Conservation (phyloP, 2,329 filamentous ascomycete genomes). For the Diaporthe vaccinii region DNA sequence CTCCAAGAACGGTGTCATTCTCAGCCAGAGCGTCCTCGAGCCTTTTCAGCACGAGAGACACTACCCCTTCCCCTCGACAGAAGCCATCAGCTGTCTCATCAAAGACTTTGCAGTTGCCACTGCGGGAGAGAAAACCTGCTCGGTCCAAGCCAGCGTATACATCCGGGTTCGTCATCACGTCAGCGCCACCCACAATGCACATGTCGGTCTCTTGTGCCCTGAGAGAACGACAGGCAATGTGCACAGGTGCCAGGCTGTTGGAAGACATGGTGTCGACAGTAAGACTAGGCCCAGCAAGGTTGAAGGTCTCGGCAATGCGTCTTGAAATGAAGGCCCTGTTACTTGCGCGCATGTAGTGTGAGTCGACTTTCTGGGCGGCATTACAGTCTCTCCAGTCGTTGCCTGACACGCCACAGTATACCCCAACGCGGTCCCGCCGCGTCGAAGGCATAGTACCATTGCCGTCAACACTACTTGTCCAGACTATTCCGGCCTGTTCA, state of each 20-base stretch:
- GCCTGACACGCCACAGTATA: constrained; percentile 75
- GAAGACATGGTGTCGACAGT: constrained; percentile 57
- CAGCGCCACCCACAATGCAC: constrained; percentile 72
- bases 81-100: constrained; percentile 59
- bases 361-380: constrained; percentile 52
- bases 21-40: constrained; percentile 61
- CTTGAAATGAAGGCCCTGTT: constrained; percentile 48
- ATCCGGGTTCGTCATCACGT: constrained; percentile 74
- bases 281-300: constrained; percentile 49
- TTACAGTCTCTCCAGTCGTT: constrained; percentile 69
- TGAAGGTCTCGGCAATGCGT: constrained; percentile 54
- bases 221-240: constrained; percentile 63
- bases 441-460: constrained; percentile 40
- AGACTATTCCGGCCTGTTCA: constrained; percentile 61
- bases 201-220: constrained; percentile 74
- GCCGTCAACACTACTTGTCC: not conserved
- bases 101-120: constrained; percentile 51
- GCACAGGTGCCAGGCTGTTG: constrained; percentile 52
- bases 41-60: constrained; percentile 60
- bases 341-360: constrained; percentile 47
- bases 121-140: constrained; percentile 70
- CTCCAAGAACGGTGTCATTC: constrained; percentile 54
- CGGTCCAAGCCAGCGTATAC: constrained; percentile 73
- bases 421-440: constrained; percentile 66
- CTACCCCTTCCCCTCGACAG: constrained; percentile 63